Evolutionary conservation across 306 rosid genomes (phyloP), one percentile per base, ranked within the genome.

Genomic region (Dalbergia cultrata): DNA sequence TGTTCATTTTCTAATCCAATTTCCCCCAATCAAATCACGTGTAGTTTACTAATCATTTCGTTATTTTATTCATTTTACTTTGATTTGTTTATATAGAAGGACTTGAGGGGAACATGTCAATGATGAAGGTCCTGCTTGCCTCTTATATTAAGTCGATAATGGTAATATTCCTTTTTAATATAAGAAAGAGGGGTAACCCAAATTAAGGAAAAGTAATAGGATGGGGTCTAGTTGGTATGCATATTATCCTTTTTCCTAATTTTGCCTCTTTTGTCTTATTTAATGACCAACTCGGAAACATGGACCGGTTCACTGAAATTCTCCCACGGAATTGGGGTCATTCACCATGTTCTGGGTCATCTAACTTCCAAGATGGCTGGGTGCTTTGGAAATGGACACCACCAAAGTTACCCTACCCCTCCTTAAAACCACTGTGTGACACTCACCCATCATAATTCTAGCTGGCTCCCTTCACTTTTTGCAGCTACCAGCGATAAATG

Each of bases 401-500:
- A 58, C 83, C 67, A 63, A 43, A 68, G 64, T 67, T 80, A 63
- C 74, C 13, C 11, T 21, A 8, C 19, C 63, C 47, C 74, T 62
- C 70, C 33, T 72, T 4, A 14, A 14, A 19, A 66, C 37, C 52
- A 66, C 79, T 70, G 3, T 10, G 6, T 22, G 12, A 77, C 65
- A 47, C 70, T 53, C 17, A 52, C 37, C 77, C 68, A 75, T 67
- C 78, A 59, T 82, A 65, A 50, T 39, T 19, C 50, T 79, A 37
- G 67, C 76, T 78, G 54, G 79, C 82, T 75, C 76, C 52, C 71
- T 74, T 78, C 57, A n/a, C 74, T 75, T 79, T 79, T 82, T 61
- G 52, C 72, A 79, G 83, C 83, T 79, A 83, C 61, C 57, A 56
- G 63, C 74, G 39, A 81, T 87, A 75, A 87, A 87, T 85, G 83